Evolutionary conservation across 257 asterid species (phyloP).

Genomic region (Linderniella brevidens): DNA sequence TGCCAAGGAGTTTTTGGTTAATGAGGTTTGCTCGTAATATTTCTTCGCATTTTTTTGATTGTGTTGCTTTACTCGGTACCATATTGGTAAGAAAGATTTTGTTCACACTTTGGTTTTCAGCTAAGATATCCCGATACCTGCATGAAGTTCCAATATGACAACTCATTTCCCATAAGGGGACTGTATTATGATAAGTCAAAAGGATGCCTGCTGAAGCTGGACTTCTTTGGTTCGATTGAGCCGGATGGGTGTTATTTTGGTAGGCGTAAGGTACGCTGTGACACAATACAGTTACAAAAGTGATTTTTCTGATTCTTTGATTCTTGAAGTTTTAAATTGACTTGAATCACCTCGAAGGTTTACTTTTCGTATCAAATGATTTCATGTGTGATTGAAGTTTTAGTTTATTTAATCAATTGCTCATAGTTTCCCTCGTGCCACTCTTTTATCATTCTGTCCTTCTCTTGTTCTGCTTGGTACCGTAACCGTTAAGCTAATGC

Average conservation of each 20-base stretch:
- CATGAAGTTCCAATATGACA: slow-evolving; percentile 64
- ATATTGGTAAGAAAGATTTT: not conserved
- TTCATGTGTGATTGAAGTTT: no score
- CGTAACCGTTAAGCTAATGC: no score
- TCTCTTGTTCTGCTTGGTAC: no score
- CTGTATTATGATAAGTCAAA: slow-evolving; percentile 76
- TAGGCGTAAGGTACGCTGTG: slow-evolving; percentile 56
- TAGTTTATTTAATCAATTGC: no score
- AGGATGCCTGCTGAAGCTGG: slow-evolving; percentile 92
- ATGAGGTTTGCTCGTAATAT: slow-evolving; percentile 59
- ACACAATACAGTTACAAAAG: no score
- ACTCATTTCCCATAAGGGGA: slow-evolving; percentile 89
- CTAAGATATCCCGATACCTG: slow-evolving; percentile 80
- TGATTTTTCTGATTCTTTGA: no score
- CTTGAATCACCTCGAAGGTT: no score
- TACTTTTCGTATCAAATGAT: no score
- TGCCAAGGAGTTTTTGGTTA: slow-evolving; percentile 80
- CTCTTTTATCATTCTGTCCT: no score
- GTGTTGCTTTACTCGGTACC: slow-evolving; percentile 1
- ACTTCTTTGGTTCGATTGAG: slow-evolving; percentile 94
- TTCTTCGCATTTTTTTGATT: slow-evolving; percentile 1
- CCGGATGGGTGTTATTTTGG: slow-evolving; percentile 96
- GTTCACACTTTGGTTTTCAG: slow-evolving; percentile 22
- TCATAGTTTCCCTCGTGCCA: no score
- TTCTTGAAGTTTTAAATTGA: no score